Percentiles rank a stretch among this genome's conserved stretches.
Evolutionary conservation across 805 yeast genomes (phyloP).

Genomic region (Suhomyces pyralidae): DNA sequence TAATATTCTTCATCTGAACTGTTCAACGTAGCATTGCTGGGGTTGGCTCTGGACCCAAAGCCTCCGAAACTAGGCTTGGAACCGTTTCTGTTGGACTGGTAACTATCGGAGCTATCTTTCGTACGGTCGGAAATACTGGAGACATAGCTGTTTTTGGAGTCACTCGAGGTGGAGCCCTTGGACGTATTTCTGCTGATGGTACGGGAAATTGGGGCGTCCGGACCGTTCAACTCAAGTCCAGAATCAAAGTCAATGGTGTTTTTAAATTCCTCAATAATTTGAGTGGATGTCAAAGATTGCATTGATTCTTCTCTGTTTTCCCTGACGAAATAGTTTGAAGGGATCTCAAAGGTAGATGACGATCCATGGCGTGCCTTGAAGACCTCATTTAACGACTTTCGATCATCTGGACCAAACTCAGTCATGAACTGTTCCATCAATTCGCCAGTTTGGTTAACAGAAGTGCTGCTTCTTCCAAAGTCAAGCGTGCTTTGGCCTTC

Average conservation of each 20-base stretch:
- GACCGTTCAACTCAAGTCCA: neutral
- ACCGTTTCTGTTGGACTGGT: neutral
- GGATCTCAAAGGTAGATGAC: slow-evolving; percentile 10
- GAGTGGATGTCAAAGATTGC: slow-evolving; percentile 26
- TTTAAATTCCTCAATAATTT: slow-evolving; percentile 26
- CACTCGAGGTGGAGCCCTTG: neutral
- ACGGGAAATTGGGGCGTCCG: neutral
- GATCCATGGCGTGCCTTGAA: slow-evolving; percentile 4
- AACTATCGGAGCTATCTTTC: neutral
- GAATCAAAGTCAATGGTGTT: slow-evolving; percentile 22
- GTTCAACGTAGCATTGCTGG: slow-evolving; percentile 9
- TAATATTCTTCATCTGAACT: slow-evolving; percentile 34
- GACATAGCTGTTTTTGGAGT: neutral
- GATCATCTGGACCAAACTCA: neutral
- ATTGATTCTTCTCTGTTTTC: slow-evolving; percentile 15
- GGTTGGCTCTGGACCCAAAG: neutral
- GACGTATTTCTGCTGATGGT: neutral
- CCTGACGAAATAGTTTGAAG: slow-evolving; percentile 8
- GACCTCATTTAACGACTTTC: neutral
- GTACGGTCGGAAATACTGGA: neutral
- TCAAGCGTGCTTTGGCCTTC: slow-evolving; percentile 1
- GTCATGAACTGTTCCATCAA: slow-evolving; percentile 3
- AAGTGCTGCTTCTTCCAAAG: neutral
- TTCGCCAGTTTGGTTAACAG: neutral
- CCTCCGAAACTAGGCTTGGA: neutral